Evolutionary conservation across 768 basidiomycete species (phyloP).

Genomic region (Leucocoprinus sp.): DNA sequence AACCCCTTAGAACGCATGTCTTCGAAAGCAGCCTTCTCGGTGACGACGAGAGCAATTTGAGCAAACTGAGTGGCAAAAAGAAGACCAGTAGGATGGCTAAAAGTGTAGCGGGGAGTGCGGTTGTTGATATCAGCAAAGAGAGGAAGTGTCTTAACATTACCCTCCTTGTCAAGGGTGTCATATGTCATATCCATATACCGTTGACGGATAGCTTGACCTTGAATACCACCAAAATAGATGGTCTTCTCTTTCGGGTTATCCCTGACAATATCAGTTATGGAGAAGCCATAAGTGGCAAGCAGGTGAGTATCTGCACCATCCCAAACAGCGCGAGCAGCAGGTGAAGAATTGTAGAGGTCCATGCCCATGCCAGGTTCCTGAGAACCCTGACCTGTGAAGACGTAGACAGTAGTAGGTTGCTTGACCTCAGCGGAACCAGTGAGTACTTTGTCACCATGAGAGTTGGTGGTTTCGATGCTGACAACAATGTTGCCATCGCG

Average conservation of each 20-base stretch:
- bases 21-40: conserved; percentile 97
- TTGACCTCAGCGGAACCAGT: conserved; percentile 89
- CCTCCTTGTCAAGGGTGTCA: conserved; percentile 94
- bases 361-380: conserved; percentile 99
- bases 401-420: conserved; percentile 88
- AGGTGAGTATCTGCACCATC: conserved; percentile 92
- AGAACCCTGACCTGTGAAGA: conserved; percentile 97
- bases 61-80: conserved; percentile 98
- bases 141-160: conserved; percentile 90
- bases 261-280: conserved; percentile 97
- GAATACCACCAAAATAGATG: conserved; percentile 98
- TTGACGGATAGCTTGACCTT: conserved; percentile 95
- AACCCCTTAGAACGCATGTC: conserved; percentile 97
- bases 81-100: conserved; percentile 91
- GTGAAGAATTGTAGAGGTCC: conserved; percentile 90
- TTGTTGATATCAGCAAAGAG: conserved; percentile 93
- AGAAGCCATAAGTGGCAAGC: conserved; percentile 94
- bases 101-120: conserved; percentile 95
- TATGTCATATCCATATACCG: conserved; percentile 99
- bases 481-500: conserved; percentile 89
- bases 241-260: conserved; percentile 98
- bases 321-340: conserved; percentile 95
- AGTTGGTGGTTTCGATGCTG: conserved; percentile 79
- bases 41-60: conserved; percentile 96
- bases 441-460: conserved; percentile 83